Percentiles rank a stretch among this genome's conserved stretches.
Conservation (phyloP, 2,329 filamentous ascomycete species). For the Fusarium sp. region DNA sequence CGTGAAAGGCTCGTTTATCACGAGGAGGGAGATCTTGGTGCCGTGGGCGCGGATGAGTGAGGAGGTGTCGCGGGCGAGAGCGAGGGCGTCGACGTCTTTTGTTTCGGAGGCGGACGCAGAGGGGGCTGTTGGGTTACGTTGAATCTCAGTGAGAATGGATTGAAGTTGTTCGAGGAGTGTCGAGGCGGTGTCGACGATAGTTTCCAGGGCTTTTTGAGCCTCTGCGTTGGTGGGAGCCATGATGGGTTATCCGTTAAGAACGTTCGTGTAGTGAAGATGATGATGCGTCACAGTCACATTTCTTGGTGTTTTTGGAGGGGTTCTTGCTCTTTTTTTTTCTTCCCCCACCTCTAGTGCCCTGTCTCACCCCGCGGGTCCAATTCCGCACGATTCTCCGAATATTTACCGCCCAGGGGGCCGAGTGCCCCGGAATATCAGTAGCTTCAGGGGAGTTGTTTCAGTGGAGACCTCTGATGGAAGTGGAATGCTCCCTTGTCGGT, state of each 20-base stretch:
- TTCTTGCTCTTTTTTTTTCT: conserved; percentile 32
- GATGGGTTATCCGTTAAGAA: not conserved
- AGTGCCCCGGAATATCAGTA: conserved; percentile 40
- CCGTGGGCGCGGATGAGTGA: conserved; percentile 83
- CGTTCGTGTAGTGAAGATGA: not conserved
- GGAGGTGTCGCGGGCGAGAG: conserved; percentile 78
- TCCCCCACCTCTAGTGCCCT: conserved; percentile 41
- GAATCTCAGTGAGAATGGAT: conserved; percentile 57
- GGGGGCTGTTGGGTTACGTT: conserved; percentile 47
- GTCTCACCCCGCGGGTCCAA: conserved; percentile 17
- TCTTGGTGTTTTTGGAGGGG: conserved; percentile 48
- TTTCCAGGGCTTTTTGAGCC: conserved; percentile 56
- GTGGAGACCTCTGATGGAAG: conserved; percentile 35
- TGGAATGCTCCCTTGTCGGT: conserved; percentile 13
- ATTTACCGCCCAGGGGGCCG: conserved; percentile 43
- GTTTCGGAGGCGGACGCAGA: conserved; percentile 21
- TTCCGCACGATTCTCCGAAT: conserved; percentile 29
- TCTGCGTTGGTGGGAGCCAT: conserved; percentile 48
- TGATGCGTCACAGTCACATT: conserved; percentile 15
- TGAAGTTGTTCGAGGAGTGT: conserved; percentile 60
- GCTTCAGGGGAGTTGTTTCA: conserved; percentile 50
- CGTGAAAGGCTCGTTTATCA: conserved; percentile 89
- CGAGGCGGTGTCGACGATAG: conserved; percentile 55
- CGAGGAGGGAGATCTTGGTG: conserved; percentile 88
- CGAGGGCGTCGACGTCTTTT: conserved; percentile 68